Base-by-base conservation (phyloP, 2,329 filamentous ascomycete genomes). In the Fusarium coffeatum region DNA sequence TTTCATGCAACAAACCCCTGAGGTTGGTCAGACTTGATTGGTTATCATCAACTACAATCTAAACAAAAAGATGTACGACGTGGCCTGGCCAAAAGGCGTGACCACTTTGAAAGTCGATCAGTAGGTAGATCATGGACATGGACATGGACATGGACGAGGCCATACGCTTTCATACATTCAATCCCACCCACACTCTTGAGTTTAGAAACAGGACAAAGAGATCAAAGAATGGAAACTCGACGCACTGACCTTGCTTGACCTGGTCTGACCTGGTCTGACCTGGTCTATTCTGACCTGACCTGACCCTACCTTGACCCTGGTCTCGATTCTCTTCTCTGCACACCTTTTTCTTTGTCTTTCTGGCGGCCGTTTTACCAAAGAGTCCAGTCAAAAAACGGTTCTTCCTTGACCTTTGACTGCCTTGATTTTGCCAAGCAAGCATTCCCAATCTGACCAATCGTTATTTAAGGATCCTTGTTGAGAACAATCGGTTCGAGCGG, bases 51-150 rank as follows among this genome's bases (percentile, higher is more conserved):
- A 64, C 51, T 55, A 28, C 53, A 68, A 69, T 66, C 68, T 65
- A 76, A 76, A 74, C 64, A 72, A 69, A 34, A 51, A 28, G 8
- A 64, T 55, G 54, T 72, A 64, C 64, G 72, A 69, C 55, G 48
- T 51, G 57, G 42, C 46, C 23, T 32, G 10, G 22, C 40, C 46
- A 48, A 59, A 68, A 59, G 48, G 27, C 67, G 72, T 63, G 65
- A 46, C 43, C 20, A 25, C 16, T 50, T 49, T 37, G 34, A 20
- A 37, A 37, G 48, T 50, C 20, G 48, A 25, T 37, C 48, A 37
- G 30, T 37, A 50, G n/a, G 30, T 37, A 50, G n/a, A 30, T 55
- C 32, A 27, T 27, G 20, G 13, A 32, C 34, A 37, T n/a, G 32
- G 13, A 41, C 30, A 27, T 37, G 20, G 13, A 45, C 34, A 37